Evolutionary conservation across 2,329 filamentous ascomycete species (phyloP).

Genomic region (Cordyceps cicadae): DNA sequence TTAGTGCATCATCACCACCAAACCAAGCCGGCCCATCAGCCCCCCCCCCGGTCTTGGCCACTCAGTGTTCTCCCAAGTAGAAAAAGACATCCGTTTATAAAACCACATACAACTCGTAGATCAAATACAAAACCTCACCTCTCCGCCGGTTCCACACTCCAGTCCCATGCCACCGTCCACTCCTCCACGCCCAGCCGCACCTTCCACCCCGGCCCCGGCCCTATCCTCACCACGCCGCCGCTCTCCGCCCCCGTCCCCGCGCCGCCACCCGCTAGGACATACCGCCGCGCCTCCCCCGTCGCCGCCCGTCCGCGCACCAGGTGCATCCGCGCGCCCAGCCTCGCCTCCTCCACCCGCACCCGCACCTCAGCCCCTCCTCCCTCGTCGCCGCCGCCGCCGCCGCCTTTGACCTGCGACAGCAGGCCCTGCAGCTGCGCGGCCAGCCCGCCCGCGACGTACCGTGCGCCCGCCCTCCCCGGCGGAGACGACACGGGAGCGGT

Average conservation of each 20-base stretch:
- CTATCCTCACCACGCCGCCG: constrained; percentile 21
- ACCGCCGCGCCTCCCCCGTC: constrained; percentile 13
- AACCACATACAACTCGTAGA: neutral
- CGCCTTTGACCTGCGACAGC: constrained; percentile 32
- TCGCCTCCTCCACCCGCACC: constrained; percentile 24
- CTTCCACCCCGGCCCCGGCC: constrained; percentile 32
- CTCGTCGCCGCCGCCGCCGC: constrained; percentile 20
- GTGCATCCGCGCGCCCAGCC: constrained; percentile 27
- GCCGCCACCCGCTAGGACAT: constrained; percentile 30
- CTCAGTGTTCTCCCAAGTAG: neutral
- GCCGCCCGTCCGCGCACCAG: constrained; percentile 19
- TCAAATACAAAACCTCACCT: neutral
- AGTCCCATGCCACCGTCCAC: constrained; percentile 34
- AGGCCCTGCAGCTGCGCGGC: constrained; percentile 33
- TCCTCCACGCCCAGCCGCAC: constrained; percentile 24
- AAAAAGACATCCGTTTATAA: neutral
- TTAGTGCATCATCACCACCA: constrained; percentile 23
- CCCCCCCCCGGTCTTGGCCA: neutral
- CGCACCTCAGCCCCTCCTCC: constrained; percentile 13
- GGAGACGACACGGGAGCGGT: constrained; percentile 23
- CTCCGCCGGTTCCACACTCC: constrained; percentile 17
- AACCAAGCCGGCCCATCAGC: neutral
- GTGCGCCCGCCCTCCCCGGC: constrained; percentile 25
- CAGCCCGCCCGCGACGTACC: constrained; percentile 29
- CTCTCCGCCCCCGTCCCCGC: constrained; percentile 20